Percentiles rank a stretch among this genome's conserved stretches.
Evolutionary conservation across 148 eudicot species (phyloP).

Genomic region (Silene latifolia): DNA sequence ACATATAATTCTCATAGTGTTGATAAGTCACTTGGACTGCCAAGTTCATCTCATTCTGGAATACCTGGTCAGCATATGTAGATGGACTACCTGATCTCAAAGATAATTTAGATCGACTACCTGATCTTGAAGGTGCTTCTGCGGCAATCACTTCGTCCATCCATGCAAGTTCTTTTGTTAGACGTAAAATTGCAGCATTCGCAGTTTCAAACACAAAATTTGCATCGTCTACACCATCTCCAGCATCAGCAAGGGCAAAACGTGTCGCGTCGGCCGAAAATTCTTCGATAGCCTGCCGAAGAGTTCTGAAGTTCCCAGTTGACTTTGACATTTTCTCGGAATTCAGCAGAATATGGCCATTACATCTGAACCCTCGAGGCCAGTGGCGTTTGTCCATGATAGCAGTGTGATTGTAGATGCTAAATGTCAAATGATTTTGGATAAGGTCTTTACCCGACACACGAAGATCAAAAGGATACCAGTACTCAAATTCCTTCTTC

Average conservation of each 20-base stretch:
- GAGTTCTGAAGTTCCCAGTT: slow-evolving; percentile 81
- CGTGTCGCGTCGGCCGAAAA: slow-evolving; percentile 86
- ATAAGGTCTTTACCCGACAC: slow-evolving; percentile 93
- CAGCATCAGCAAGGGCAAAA: slow-evolving; percentile 91
- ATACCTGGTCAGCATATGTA: slow-evolving; percentile 72
- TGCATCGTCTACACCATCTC: slow-evolving; percentile 96
- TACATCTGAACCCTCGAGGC: slow-evolving; percentile 92
- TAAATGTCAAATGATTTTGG: slow-evolving; percentile 89
- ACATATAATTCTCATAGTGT: slow-evolving; percentile 59
- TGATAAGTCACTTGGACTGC: slow-evolving; percentile 61
- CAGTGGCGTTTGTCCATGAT: slow-evolving; percentile 67
- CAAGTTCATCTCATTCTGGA: slow-evolving; percentile 81
- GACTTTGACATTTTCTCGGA: slow-evolving; percentile 98
- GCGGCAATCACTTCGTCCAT: slow-evolving; percentile 74
- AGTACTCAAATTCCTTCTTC: slow-evolving; percentile 89
- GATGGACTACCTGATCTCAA: slow-evolving; percentile 54
- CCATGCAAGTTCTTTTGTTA: slow-evolving; percentile 81
- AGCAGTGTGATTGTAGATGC: slow-evolving; percentile 85
- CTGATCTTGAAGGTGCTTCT: too few relatives aligned
- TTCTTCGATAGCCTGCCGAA: slow-evolving; percentile 70
- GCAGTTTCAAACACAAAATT: slow-evolving; percentile 93
- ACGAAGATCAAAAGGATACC: slow-evolving; percentile 96
- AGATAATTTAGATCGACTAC: too few relatives aligned
- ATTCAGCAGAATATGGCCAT: slow-evolving; percentile 83
- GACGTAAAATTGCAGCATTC: slow-evolving; percentile 82